phyloP scores from a whole-genome alignment of 2,329 filamentous ascomycete genomes.

The Aureobasidium mangrovei region DNA sequence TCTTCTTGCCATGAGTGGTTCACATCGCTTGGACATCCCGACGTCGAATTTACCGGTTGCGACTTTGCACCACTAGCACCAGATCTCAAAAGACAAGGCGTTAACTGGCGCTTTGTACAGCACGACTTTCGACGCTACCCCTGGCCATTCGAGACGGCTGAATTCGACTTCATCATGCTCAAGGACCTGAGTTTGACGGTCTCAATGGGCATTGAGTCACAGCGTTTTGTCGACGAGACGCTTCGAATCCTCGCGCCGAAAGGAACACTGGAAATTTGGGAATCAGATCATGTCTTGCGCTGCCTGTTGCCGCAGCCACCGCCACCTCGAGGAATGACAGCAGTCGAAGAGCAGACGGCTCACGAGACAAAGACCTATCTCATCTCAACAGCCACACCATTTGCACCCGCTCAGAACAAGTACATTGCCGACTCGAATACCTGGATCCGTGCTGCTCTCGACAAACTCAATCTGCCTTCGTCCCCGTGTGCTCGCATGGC shows the following conservation, averaged over 20 bases:
- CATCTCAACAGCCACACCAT: slow-evolving; percentile 73
- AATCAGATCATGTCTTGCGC: slow-evolving; percentile 74
- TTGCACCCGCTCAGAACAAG: slow-evolving; percentile 70
- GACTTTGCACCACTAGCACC: slow-evolving; percentile 69
- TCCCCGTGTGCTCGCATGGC: slow-evolving; percentile 72
- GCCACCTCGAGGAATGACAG: slow-evolving; percentile 43
- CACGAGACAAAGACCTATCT: slow-evolving; percentile 69
- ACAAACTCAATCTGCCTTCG: slow-evolving; percentile 58
- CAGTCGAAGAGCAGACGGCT: slow-evolving; percentile 56
- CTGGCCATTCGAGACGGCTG: slow-evolving; percentile 67
- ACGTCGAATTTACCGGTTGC: slow-evolving; percentile 71
- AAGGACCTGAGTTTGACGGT: slow-evolving; percentile 73
- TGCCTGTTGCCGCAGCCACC: slow-evolving; percentile 71
- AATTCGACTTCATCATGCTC: slow-evolving; percentile 82
- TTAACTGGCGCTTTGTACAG: slow-evolving; percentile 82
- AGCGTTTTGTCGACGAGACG: slow-evolving; percentile 59
- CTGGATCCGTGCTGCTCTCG: slow-evolving; percentile 71
- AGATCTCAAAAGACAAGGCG: slow-evolving; percentile 57
- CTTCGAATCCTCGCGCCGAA: slow-evolving; percentile 68
- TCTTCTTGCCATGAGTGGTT: slow-evolving; percentile 79
- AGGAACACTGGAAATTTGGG: slow-evolving; percentile 80
- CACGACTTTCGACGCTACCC: slow-evolving; percentile 71
- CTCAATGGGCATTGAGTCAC: slow-evolving; percentile 46
- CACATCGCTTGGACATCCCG: slow-evolving; percentile 54
- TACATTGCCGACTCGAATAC: slow-evolving; percentile 75